These are phyloP conservation scores for Barnettozyma wickerhamii DNA, from an alignment of 805 yeast species.

Conservation along the genomic window DNA sequence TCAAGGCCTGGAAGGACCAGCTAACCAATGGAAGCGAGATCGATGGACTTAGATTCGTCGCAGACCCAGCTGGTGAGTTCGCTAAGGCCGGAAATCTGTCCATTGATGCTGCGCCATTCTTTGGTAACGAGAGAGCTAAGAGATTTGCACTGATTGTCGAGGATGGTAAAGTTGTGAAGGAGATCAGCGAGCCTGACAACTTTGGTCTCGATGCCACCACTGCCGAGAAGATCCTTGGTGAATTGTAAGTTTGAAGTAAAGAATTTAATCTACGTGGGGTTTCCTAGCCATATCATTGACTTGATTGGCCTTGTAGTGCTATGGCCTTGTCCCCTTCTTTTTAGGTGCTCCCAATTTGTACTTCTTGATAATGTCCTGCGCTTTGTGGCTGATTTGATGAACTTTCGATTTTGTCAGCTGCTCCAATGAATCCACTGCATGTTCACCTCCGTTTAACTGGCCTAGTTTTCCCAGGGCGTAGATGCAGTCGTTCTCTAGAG, in stretches of 20 bases:
- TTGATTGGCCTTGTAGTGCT: too few relatives aligned
- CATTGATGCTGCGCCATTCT: constrained; percentile 72
- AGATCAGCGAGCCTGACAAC: constrained; percentile 79
- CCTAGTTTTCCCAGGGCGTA: constrained; percentile 2
- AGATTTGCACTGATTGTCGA: constrained; percentile 75
- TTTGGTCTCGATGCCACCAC: constrained; percentile 53
- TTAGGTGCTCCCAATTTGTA: not conserved
- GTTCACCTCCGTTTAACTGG: not conserved
- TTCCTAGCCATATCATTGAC: too few relatives aligned
- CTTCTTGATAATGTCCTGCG: not conserved
- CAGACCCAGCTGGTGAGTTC: constrained; percentile 79
- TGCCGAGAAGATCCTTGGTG: constrained; percentile 35
- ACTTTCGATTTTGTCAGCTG: not conserved
- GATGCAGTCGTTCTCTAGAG: constrained; percentile 2
- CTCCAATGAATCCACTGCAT: not conserved
- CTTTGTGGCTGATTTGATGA: not conserved
- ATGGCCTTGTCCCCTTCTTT: too few relatives aligned
- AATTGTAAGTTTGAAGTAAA: constrained; percentile 12
- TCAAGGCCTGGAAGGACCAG: constrained; percentile 69
- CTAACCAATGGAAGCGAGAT: constrained; percentile 19
- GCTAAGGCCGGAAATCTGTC: constrained; percentile 57
- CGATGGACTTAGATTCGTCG: constrained; percentile 50
- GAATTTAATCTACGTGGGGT: too few relatives aligned
- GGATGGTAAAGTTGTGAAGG: constrained; percentile 63
- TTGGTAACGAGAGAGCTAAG: constrained; percentile 72